A percentile compares a stretch with the other conserved stretches of the same genome.
phyloP scores from a whole-genome alignment of 2,329 filamentous ascomycete genomes.

The Fusarium algeriense region DNA sequence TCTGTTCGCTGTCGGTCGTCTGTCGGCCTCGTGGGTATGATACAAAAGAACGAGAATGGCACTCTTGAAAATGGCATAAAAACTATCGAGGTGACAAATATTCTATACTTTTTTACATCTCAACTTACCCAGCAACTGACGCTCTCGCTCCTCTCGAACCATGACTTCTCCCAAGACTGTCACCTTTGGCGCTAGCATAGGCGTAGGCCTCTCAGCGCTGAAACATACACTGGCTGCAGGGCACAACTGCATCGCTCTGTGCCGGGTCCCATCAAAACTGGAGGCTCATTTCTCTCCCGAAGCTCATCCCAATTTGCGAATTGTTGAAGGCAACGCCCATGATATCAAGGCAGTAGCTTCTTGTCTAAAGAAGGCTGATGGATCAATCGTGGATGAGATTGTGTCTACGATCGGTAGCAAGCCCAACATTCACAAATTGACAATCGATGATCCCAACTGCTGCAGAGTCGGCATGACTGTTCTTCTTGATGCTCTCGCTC shows the following conservation, averaged over 20 bases:
- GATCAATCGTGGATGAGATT: conserved; percentile 58
- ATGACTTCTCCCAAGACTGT: conserved; percentile 53
- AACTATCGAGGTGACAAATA: too few relatives aligned
- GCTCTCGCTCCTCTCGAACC: not conserved
- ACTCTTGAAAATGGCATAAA: too few relatives aligned
- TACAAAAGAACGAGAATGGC: not conserved
- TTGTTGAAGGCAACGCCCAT: conserved; percentile 63
- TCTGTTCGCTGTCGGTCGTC: conserved; percentile 28
- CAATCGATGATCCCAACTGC: conserved; percentile 60
- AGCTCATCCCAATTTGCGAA: conserved; percentile 53
- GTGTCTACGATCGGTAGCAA: conserved; percentile 62
- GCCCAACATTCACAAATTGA: conserved; percentile 50
- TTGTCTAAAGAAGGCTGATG: conserved; percentile 50
- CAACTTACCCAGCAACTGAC: too few relatives aligned
- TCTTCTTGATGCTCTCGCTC: conserved; percentile 56
- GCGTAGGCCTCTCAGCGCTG: conserved; percentile 62
- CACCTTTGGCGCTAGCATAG: conserved; percentile 65
- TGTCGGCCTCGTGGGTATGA: conserved; percentile 5
- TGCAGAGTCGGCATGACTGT: conserved; percentile 59
- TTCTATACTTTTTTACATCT: too few relatives aligned
- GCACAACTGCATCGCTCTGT: conserved; percentile 62
- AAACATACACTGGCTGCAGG: conserved; percentile 59
- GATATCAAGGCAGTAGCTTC: conserved; percentile 54
- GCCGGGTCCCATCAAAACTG: conserved; percentile 64
- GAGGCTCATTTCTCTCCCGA: conserved; percentile 50